Evolutionary conservation across 1,139 yeast genomes (phyloP).

Genomic region (Pneumocystis jirovecii): DNA sequence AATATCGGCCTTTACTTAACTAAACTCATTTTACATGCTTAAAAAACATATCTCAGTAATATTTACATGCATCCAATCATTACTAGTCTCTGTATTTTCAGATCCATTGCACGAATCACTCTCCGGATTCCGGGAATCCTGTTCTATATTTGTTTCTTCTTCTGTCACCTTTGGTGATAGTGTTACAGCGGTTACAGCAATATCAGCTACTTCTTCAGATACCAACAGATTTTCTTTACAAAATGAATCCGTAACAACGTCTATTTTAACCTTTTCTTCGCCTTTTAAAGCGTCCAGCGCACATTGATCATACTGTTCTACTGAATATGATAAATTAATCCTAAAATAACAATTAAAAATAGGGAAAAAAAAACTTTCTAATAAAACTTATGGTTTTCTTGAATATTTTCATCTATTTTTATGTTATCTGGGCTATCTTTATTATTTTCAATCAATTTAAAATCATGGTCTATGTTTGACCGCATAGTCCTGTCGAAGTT

Average conservation of each 20-base stretch:
- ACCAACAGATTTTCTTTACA: too few species aligned
- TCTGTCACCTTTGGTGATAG: background rate
- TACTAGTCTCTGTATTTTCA: background rate
- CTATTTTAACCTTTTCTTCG: background rate
- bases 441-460: too few species aligned
- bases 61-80: background rate
- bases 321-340: background rate
- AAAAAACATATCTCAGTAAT: slow-evolving; percentile 2
- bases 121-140: too few species aligned
- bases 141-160: background rate
- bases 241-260: background rate
- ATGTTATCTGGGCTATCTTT: too few species aligned
- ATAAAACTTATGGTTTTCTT: too few species aligned
- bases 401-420: background rate
- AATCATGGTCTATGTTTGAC: background rate
- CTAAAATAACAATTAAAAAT: background rate
- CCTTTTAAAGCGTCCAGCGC: background rate
- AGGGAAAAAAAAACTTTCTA: too few species aligned
- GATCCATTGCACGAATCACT: background rate
- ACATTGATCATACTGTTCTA: background rate
- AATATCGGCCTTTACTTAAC: slow-evolving; percentile 9
- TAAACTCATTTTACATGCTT: background rate
- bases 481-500: background rate
- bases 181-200: background rate
- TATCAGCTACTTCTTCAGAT: background rate